Conservation (phyloP, 1,284 basidiomycete genomes). For the Rhodotorula sp. region DNA sequence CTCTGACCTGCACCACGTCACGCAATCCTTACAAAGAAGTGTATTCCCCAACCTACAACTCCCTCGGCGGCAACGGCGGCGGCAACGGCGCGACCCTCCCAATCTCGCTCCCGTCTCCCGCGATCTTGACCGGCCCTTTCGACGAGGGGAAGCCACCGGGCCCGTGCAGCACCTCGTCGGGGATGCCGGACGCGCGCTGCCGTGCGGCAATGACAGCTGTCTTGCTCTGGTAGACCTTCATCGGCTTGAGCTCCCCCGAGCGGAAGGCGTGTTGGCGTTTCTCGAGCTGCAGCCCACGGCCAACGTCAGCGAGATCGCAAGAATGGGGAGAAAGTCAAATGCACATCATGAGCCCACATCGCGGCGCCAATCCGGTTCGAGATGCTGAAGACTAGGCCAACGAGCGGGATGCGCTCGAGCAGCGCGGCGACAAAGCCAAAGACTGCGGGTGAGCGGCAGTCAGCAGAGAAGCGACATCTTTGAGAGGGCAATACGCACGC, state of each 20-base stretch:
- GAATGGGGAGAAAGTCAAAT: not conserved
- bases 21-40: too few relatives aligned
- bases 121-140: conserved; percentile 38
- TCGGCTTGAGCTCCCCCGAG: conserved; percentile 35
- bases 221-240: conserved; percentile 41
- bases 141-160: conserved; percentile 38
- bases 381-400: conserved; percentile 46
- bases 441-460: not conserved
- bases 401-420: conserved; percentile 43
- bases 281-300: conserved; percentile 38
- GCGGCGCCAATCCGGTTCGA: conserved; percentile 46
- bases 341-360: conserved; percentile 42
- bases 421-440: conserved; percentile 45
- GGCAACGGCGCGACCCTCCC: not conserved
- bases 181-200: conserved; percentile 29
- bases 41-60: too few relatives aligned
- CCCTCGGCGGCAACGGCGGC: conserved; percentile 2
- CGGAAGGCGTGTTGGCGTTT: conserved; percentile 44
- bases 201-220: conserved; percentile 37
- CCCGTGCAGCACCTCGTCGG: conserved; percentile 27
- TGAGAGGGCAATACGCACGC: not conserved
- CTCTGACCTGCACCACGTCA: too few relatives aligned
- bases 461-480: rapidly evolving
- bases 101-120: conserved; percentile 8
- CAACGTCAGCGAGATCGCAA: not conserved